Conservation (phyloP, 805 yeast genomes). For the Lipomyces anomalus region DNA sequence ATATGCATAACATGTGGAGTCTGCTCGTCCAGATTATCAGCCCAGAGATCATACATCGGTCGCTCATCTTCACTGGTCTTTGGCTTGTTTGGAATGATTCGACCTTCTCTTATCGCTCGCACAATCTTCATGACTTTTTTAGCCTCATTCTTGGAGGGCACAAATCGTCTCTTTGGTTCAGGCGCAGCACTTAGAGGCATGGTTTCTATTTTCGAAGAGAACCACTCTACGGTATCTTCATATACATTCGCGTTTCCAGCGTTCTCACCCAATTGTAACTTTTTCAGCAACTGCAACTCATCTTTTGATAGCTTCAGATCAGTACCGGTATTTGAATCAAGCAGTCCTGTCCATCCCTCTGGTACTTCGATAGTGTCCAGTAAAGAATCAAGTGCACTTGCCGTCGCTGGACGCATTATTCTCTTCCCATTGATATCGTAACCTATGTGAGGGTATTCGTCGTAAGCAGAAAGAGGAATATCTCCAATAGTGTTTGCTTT, state of each 20-base stretch:
- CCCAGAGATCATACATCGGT: conserved; percentile 71
- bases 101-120: conserved; percentile 91
- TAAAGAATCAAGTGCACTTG: conserved; percentile 86
- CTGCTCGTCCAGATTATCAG: conserved; percentile 52
- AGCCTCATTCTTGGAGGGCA: conserved; percentile 96
- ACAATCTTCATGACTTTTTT: conserved; percentile 95
- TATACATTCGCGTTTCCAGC: conserved; percentile 86
- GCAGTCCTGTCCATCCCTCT: conserved; percentile 96
- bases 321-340: conserved; percentile 84
- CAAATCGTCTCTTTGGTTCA: conserved; percentile 95
- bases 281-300: conserved; percentile 81
- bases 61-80: conserved; percentile 50
- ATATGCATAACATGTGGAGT: conserved; percentile 74
- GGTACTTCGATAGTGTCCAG: conserved; percentile 90
- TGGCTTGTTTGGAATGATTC: conserved; percentile 70
- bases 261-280: conserved; percentile 76
- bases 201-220: conserved; percentile 71
- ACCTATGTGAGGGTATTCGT: conserved; percentile 95
- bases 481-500: conserved; percentile 89
- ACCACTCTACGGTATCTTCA: conserved; percentile 94
- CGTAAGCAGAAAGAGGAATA: conserved; percentile 87
- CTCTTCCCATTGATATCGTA: conserved; percentile 96
- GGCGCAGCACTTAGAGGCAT: conserved; percentile 94
- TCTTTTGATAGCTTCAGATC: conserved; percentile 76
- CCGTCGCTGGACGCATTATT: conserved; percentile 97